Base-by-base conservation (phyloP, 768 basidiomycete species). In the Lentinula edodes region DNA sequence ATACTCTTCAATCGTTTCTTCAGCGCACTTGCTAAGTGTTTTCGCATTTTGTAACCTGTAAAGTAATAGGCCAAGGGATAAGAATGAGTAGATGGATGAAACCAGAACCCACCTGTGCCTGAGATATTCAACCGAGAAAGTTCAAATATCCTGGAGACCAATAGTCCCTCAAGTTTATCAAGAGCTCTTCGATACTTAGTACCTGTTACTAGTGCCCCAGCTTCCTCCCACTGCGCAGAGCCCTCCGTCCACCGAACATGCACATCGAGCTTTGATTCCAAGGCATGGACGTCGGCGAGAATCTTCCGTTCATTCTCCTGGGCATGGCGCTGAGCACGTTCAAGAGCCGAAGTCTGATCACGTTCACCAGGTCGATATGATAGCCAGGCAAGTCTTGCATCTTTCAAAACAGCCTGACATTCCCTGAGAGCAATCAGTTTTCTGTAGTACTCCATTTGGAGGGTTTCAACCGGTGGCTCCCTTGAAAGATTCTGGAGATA, bases 121-220 rank as follows among this genome's bases (percentile, higher is more conserved):
- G 61, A 54, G 36, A 62, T 45, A 28, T 69, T 64, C 15, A 61
- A 46, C 42, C 64, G 61, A 1, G 63, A 53, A 16, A 69, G 53
- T 45, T 67, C 68, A 41, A 69, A 66, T 41, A 69, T 54, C 5
- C 62, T 52, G 2, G 63, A 57, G 4, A 67, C 65, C 9, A 69
- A 62, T 36, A 67, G 43, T 3, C 61, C 54, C 50, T 68, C 65
- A 12, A 68, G 35, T 15, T 61, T 50, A 52, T 69, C 68, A 7
- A 69, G 13, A 3, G 65, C 63, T 12, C 52, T 43, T 15, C 55
- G 67, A 58, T 64, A 67, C 4, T 60, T 58, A 13, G 60, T 42
- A n/a, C 36, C 12, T 34, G 46, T 10, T n/a, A 68, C 62, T 16
- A 65, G 38, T 16, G 50, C 32, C 3, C 35, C 63, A 3, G 63